Evolutionary conservation across 495 filamentous ascomycete genomes (phyloP).

Genomic region (Durotheca rogersii): DNA sequence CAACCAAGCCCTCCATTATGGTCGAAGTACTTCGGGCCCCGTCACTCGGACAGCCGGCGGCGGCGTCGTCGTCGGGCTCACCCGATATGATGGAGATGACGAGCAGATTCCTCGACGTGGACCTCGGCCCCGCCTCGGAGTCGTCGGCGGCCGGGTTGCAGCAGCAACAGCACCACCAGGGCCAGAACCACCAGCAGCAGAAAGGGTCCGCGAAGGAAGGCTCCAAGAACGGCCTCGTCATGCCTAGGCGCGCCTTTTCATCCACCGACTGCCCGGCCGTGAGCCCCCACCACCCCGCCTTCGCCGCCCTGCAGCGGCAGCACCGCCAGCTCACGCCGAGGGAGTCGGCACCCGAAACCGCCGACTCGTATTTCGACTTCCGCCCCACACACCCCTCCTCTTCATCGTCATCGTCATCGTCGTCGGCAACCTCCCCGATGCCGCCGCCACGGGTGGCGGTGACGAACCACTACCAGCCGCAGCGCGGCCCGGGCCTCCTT

Average conservation of each 20-base stretch:
- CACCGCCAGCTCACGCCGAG: slow-evolving; percentile 16
- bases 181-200: slow-evolving; percentile 7
- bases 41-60: slow-evolving; percentile 19
- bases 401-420: no score
- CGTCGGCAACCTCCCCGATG: no score
- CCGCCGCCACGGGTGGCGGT: no score
- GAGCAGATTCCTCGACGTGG: slow-evolving; percentile 23
- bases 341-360: slow-evolving; percentile 14
- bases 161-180: slow-evolving; percentile 6
- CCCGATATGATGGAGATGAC: slow-evolving; percentile 30
- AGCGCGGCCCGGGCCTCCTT: slow-evolving; percentile 3
- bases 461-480: no score
- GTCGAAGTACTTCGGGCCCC: slow-evolving; percentile 25
- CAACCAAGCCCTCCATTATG: no score
- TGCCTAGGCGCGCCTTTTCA: slow-evolving; percentile 22
- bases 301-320: slow-evolving; percentile 9
- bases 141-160: slow-evolving; percentile 16
- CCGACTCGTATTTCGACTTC: slow-evolving; percentile 21
- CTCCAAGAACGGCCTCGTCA: slow-evolving; percentile 5
- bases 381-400: slow-evolving; percentile 4
- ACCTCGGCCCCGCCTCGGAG: slow-evolving; percentile 29
- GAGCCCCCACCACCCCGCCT: slow-evolving; percentile 2
- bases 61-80: slow-evolving; percentile 17
- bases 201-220: slow-evolving; percentile 18
- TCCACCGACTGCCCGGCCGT: slow-evolving; percentile 18